phyloP scores from a whole-genome alignment of 2,329 filamentous ascomycete genomes.

The Aureobasidium sp. region DNA sequence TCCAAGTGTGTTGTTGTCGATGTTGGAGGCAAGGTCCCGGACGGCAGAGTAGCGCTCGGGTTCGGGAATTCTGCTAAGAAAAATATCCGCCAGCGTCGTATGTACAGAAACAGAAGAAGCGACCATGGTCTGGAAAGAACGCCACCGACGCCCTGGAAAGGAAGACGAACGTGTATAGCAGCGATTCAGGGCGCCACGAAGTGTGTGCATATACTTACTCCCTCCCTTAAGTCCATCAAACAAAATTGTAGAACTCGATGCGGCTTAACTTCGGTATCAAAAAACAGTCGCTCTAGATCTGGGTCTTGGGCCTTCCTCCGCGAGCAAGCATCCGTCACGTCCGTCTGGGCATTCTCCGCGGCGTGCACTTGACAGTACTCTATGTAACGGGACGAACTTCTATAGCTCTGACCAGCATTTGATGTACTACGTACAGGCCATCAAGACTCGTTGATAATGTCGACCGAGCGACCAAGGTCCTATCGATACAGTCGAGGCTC shows the following conservation, averaged over 20 bases:
- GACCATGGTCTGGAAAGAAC: neutral
- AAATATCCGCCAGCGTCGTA: conserved; percentile 10
- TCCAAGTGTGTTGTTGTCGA: conserved; percentile 2
- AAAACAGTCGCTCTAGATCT: conserved; percentile 3
- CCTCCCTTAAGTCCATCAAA: neutral
- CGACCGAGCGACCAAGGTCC: no score
- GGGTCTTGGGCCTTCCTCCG: neutral
- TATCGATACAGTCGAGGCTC: no score
- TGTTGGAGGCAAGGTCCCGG: conserved; percentile 3
- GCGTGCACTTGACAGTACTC: no score
- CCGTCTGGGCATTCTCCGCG: no score
- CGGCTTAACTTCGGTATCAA: neutral
- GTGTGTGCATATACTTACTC: neutral
- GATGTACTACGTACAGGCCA: no score
- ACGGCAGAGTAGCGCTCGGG: conserved; percentile 8
- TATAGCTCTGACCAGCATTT: no score
- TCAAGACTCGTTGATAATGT: no score
- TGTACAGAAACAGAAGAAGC: neutral
- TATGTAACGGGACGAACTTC: no score
- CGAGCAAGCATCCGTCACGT: neutral
- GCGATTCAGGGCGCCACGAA: neutral
- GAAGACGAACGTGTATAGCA: neutral
- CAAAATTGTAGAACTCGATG: conserved; percentile 1
- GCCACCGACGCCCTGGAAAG: neutral
- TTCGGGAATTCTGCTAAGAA: conserved; percentile 13